Evolutionary conservation across 2,329 filamentous ascomycete species (phyloP).

Genomic region (Colletotrichum tropicicola): DNA sequence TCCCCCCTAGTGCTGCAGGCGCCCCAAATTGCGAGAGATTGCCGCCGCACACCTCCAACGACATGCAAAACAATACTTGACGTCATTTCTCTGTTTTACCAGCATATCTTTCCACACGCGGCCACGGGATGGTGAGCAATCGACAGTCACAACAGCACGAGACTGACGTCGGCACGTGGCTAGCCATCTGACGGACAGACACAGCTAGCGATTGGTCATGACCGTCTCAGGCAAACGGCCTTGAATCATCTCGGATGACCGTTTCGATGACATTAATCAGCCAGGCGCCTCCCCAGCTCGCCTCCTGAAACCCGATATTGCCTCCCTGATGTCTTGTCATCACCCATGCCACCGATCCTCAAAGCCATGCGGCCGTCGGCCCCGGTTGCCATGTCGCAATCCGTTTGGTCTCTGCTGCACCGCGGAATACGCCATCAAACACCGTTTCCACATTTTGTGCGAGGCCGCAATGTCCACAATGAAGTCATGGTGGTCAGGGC

Average conservation of each 20-base stretch:
- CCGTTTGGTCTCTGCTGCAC: not conserved
- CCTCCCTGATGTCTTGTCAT: conserved; percentile 18
- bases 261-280: conserved; percentile 4
- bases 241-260: not conserved
- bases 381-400: not conserved
- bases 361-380: not conserved
- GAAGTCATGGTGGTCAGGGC: conserved; percentile 25
- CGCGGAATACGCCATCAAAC: not conserved
- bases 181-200: not conserved
- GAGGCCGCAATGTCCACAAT: conserved; percentile 25
- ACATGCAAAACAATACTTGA: conserved; percentile 11
- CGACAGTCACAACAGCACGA: not conserved
- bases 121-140: not conserved
- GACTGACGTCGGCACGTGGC: conserved; percentile 12
- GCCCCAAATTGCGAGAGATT: conserved; percentile 5
- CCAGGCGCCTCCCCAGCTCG: not conserved
- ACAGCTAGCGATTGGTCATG: not conserved
- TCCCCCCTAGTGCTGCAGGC: not conserved
- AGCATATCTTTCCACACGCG: conserved; percentile 1
- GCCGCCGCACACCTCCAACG: not conserved
- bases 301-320: not conserved
- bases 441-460: conserved; percentile 13
- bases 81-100: conserved; percentile 11
- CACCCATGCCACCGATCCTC: not conserved
- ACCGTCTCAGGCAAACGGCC: not conserved